These are phyloP conservation scores for Pythium utonaiense DNA, from an alignment of 352 stramenopile species.

Conservation along the genomic window DNA sequence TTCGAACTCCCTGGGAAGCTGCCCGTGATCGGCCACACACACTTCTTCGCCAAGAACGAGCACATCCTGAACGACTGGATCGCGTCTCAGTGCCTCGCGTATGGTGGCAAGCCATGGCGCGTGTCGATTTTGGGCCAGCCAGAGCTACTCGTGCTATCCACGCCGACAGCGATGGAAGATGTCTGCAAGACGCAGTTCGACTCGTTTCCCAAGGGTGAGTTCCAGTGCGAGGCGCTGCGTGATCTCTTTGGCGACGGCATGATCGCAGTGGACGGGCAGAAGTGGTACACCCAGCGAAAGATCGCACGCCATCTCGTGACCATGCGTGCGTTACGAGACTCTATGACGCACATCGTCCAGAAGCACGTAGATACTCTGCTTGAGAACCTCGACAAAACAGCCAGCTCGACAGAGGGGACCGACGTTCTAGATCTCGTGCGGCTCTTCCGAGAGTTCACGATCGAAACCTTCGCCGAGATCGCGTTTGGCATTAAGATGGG, in stretches of 20 bases:
- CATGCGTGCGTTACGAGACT: conserved; percentile 42
- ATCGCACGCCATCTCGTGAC: conserved; percentile 85
- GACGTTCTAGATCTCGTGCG: conserved; percentile 23
- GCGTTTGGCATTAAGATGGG: conserved; percentile 32
- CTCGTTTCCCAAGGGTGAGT: conserved; percentile 55
- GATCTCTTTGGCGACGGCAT: conserved; percentile 68
- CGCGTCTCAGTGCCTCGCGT: background rate
- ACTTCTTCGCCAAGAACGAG: conserved; percentile 19
- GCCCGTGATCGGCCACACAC: conserved; percentile 23
- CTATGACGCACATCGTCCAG: conserved; percentile 23
- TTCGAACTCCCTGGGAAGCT: conserved; percentile 19
- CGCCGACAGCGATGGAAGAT: conserved; percentile 38
- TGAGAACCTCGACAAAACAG: no score
- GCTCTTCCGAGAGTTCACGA: conserved; percentile 31
- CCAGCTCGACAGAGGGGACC: no score
- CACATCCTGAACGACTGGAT: conserved; percentile 6
- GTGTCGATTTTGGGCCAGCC: conserved; percentile 17
- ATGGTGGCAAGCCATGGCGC: conserved; percentile 22
- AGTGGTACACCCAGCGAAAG: conserved; percentile 70
- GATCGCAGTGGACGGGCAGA: conserved; percentile 34
- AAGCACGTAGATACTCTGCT: no score
- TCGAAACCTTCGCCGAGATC: conserved; percentile 37
- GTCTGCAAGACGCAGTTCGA: conserved; percentile 54
- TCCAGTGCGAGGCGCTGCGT: conserved; percentile 28
- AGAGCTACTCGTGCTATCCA: conserved; percentile 31